Base-by-base conservation (phyloP, 2,329 filamentous ascomycete species). In the Daldinia sp. region DNA sequence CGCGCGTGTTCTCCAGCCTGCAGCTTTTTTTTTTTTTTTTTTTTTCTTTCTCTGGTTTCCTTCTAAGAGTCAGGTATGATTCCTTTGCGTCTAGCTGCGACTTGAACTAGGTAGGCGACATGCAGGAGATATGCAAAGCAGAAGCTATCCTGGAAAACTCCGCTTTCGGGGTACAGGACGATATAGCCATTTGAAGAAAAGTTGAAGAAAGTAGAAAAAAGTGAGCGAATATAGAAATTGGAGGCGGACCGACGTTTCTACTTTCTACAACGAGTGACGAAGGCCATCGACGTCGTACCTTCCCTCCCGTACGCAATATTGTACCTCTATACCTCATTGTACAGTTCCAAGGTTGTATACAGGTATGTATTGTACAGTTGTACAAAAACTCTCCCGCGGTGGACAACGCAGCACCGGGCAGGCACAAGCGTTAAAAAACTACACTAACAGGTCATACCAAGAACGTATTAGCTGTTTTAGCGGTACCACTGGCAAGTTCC, bases 161-260 rank as follows among this genome's bases (percentile, higher is more conserved):
- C 67, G 69, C 67, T 72, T 69, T 71, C 69, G 66, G 69, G 66
- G 60, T 59, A 51, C 48, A 61, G 57, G 23, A 42, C 37, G 23
- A 56, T 56, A 56, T 56, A 56, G 53, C 33, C 37, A 42, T 41
- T 42, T 41, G 53, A 56, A 35, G 15, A 53, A 18, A 41, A 65
- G 50, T 58, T 44, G 60, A 55, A 54, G 33, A 41, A 39, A 30
- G 26, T 48, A 58, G 51, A 12, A 35, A 60, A 44, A 60, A 44
- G 44, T 65, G 54, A 67, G 71, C 75, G 75, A 75, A 75, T 71
- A 71, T 71, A 71, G 68, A 66, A 71, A 68, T 68, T 71, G 68
- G 65, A 71, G 68, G 60, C 48, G 65, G 65, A 55, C 62, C 51
- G 60, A 65, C 55, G 46, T 68, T 70, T 37, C 61, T 65, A 64